A percentile compares a stretch with the other conserved stretches of the same genome.
These are phyloP conservation scores for Fusarium tanahbumbuense DNA, from an alignment of 2,329 filamentous ascomycete species.

Conservation along the genomic window DNA sequence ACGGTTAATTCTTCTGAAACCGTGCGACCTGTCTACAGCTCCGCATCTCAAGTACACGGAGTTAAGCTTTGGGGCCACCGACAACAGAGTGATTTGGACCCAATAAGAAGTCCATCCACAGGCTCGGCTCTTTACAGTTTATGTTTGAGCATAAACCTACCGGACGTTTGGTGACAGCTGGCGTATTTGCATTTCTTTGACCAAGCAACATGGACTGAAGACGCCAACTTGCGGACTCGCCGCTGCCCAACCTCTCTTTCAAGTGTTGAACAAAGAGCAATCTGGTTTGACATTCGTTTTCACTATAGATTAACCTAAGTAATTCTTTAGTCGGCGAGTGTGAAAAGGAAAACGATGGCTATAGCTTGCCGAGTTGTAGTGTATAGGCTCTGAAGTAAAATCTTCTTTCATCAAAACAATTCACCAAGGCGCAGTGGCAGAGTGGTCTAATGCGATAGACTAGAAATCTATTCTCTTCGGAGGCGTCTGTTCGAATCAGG, in stretches of 20 bases:
- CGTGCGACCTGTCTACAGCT: background rate
- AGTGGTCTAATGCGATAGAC: constrained; percentile 48
- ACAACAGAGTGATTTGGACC: background rate
- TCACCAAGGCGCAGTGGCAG: constrained; percentile 42
- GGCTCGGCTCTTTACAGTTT: background rate
- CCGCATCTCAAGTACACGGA: background rate
- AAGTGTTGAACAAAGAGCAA: background rate
- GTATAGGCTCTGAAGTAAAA: rapidly evolving
- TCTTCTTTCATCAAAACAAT: background rate
- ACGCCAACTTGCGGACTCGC: background rate
- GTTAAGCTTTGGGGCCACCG: background rate
- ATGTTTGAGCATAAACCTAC: background rate
- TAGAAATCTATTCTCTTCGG: constrained; percentile 47
- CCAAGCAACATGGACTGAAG: background rate
- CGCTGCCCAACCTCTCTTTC: background rate
- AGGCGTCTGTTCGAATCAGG: constrained; percentile 48
- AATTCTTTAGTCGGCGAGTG: background rate
- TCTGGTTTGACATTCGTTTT: background rate
- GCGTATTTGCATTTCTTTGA: background rate
- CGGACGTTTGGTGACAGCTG: background rate
- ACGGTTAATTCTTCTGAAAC: too few relatives aligned
- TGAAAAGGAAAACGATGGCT: background rate
- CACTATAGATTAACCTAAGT: background rate
- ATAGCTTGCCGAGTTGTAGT: rapidly evolving
- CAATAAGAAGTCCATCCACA: background rate